Evolutionary conservation across 345 rosid species (phyloP), one percentile per base, ranked within the genome.

Genomic region (Linum lewisii): DNA sequence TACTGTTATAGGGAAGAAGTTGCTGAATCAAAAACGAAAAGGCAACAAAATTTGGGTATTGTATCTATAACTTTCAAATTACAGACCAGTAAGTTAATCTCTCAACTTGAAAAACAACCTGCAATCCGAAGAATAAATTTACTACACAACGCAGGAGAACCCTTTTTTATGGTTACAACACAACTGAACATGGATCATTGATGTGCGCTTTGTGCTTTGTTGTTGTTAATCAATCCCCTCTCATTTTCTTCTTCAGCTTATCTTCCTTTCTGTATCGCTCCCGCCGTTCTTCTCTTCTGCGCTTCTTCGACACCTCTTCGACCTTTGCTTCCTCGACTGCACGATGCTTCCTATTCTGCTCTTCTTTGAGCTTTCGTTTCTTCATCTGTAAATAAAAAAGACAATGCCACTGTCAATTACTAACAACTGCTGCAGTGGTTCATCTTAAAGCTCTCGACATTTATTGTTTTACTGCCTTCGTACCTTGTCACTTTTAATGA

Each of bases 261-360:
- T 89, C 97, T 67, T 87, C 79, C 54, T 16, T 74, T 22, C 95
- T 67, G 61, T 84, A 87, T 62, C 88, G 81, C 64, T 82, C 96
- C 62, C 85, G 82, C 42, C 85, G 69, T 72, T 85, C 89, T 68
- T 85, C 97, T 69, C 97, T 85, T 49, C 54, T 78, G 24, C 95
- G 92, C 73, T 93, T 93, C 71, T 73, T 82, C 0, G 64, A 71
- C 63, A 76, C 23, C 70, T 70, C 70, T 51, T 85, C 97, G 0
- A 73, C 87, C 81, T 93, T 93, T 3, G 84, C 88, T 77, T 63
- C 87, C 76, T 87, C 78, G 54, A 67, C 69, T 58, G 79, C 83
- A 0, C 68, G 63, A 65, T 65, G 62, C 61, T 77, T 79, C 75
- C 74, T 85, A 79, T 83, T 87, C 73, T 78, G 73, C 21, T 77